Percentiles rank a stretch among this genome's conserved stretches.
Conservation (phyloP, 2,329 filamentous ascomycete genomes). For the Fusarium sp. region DNA sequence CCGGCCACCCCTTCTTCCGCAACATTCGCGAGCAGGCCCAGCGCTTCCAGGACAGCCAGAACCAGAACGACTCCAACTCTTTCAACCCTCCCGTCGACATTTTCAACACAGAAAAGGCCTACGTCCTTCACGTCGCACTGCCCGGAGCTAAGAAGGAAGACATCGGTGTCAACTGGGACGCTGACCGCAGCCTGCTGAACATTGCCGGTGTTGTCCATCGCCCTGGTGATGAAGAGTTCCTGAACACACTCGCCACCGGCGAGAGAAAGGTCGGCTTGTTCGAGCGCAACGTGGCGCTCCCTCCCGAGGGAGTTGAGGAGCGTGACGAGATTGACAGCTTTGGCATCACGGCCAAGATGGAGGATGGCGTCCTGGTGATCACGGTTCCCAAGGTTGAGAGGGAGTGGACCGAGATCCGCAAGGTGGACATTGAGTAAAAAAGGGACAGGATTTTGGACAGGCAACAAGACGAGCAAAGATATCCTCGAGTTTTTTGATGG, state of each 20-base stretch:
- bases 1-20: constrained; percentile 57
- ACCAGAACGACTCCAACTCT: constrained; percentile 46
- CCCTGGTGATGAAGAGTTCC: constrained; percentile 76
- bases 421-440: constrained; percentile 67
- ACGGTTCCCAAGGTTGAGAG: constrained; percentile 79
- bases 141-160: constrained; percentile 85
- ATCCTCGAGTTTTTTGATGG: constrained; percentile 8
- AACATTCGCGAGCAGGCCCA: constrained; percentile 55
- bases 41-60: constrained; percentile 30
- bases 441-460: background rate
- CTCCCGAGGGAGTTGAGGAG: constrained; percentile 54
- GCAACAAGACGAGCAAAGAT: background rate
- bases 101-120: constrained; percentile 75
- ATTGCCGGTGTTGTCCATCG: constrained; percentile 80
- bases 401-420: constrained; percentile 73
- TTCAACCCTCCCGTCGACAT: constrained; percentile 79
- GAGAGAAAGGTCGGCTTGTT: constrained; percentile 82
- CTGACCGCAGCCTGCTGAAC: constrained; percentile 72
- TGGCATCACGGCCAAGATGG: constrained; percentile 78
- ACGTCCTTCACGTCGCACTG: constrained; percentile 79
- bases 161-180: constrained; percentile 80
- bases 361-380: constrained; percentile 82
- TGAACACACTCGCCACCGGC: constrained; percentile 71
- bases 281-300: constrained; percentile 75
- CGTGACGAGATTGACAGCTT: constrained; percentile 74